A percentile compares a stretch with the other conserved stretches of the same genome.
These are phyloP conservation scores for Botrytis squamosa DNA, from an alignment of 2,329 filamentous ascomycete species.

Conservation along the genomic window DNA sequence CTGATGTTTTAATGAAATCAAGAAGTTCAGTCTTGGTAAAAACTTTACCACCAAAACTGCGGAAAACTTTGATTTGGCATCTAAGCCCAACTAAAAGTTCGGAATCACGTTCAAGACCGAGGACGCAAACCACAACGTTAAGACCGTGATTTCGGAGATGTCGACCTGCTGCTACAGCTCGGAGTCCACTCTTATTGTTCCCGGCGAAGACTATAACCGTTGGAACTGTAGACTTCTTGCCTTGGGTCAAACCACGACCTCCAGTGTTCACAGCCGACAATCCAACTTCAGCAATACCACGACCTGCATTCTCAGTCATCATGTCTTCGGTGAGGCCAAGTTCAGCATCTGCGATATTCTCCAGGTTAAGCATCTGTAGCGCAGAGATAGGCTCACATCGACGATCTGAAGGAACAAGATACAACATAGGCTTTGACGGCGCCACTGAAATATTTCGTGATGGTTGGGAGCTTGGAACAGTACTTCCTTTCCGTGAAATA, in stretches of 20 bases:
- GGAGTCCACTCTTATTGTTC: slow-evolving; percentile 87
- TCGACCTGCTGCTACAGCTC: slow-evolving; percentile 80
- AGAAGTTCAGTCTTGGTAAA: slow-evolving; percentile 60
- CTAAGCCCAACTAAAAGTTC: slow-evolving; percentile 78
- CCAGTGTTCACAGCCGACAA: slow-evolving; percentile 60
- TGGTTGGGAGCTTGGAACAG: slow-evolving; percentile 28
- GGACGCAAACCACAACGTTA: slow-evolving; percentile 77
- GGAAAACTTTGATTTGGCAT: slow-evolving; percentile 80
- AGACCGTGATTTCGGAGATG: slow-evolving; percentile 83
- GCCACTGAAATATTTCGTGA: slow-evolving; percentile 33
- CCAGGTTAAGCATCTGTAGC: slow-evolving; percentile 86
- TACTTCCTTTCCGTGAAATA: slow-evolving; percentile 39
- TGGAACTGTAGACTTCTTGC: slow-evolving; percentile 42
- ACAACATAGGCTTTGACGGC: slow-evolving; percentile 44
- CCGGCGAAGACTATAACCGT: slow-evolving; percentile 76
- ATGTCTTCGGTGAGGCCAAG: slow-evolving; percentile 85
- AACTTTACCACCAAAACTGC: slow-evolving; percentile 76
- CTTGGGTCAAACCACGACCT: slow-evolving; percentile 37
- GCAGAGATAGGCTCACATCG: slow-evolving; percentile 65
- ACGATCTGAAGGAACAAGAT: slow-evolving; percentile 54
- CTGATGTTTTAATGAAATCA: slow-evolving; percentile 56
- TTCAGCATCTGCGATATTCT: slow-evolving; percentile 86
- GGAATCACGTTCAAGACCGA: slow-evolving; percentile 79
- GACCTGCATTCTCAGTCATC: slow-evolving; percentile 86
- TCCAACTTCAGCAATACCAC: slow-evolving; percentile 83